Evolutionary conservation across 129 eudicot genomes (phyloP).

Genomic region (Pulicaria dysenterica): DNA sequence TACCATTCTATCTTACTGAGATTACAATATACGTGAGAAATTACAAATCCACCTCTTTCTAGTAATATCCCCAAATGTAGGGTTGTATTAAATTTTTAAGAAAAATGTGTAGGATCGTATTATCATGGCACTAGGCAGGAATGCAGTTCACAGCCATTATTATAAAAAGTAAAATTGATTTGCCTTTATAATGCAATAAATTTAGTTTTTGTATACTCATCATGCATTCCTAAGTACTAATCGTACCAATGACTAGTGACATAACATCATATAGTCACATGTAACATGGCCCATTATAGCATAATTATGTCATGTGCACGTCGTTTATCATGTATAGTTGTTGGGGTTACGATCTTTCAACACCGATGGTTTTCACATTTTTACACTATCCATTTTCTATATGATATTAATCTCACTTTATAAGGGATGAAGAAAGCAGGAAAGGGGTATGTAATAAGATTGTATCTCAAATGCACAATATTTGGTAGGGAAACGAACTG

Average conservation of each 20-base stretch:
- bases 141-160: background rate
- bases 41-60: slow-evolving; percentile 13
- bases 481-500: slow-evolving; percentile 1
- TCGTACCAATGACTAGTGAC: background rate
- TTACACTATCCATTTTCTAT: background rate
- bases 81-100: background rate
- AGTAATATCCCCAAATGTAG: slow-evolving; percentile 23
- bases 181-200: slow-evolving; percentile 7
- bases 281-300: slow-evolving; percentile 7
- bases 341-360: slow-evolving; percentile 9
- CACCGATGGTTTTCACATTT: background rate
- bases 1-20: slow-evolving; percentile 1
- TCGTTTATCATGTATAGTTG: background rate
- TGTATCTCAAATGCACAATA: background rate
- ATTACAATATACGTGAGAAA: slow-evolving; percentile 17
- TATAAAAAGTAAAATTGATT: background rate
- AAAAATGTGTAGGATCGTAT: slow-evolving; percentile 10
- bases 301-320: slow-evolving; percentile 24
- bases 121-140: background rate
- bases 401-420: slow-evolving; percentile 14
- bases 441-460: background rate
- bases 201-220: background rate
- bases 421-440: slow-evolving; percentile 1
- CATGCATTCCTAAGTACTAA: background rate
- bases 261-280: slow-evolving; percentile 14